A percentile compares a stretch with the other conserved stretches of the same genome.
Conservation (phyloP, 2,329 filamentous ascomycete species). For the Coniella vitis region DNA sequence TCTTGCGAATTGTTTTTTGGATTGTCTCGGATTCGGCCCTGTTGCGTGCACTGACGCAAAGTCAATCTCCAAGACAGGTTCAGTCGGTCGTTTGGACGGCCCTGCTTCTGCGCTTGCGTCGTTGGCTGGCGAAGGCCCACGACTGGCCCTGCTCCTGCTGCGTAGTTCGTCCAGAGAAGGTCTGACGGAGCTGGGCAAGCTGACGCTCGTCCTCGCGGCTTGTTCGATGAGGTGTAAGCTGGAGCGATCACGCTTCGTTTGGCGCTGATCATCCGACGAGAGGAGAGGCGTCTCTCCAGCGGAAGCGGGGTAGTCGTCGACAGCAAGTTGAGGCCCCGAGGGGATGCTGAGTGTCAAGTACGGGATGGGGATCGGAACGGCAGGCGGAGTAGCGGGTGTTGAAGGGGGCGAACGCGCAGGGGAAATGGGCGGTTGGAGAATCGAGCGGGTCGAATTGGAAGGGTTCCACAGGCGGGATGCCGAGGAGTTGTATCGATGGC, state of each 20-base stretch:
- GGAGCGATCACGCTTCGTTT: constrained; percentile 36
- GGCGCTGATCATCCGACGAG: constrained; percentile 42
- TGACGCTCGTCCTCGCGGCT: constrained; percentile 41
- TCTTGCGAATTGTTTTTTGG: neutral
- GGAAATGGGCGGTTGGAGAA: constrained; percentile 21
- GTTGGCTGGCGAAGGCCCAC: constrained; percentile 25
- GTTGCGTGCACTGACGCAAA: constrained; percentile 19
- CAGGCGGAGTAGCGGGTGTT: constrained; percentile 42
- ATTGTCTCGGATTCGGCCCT: constrained; percentile 1
- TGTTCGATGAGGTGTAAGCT: constrained; percentile 47
- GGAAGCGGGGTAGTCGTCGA: constrained; percentile 30
- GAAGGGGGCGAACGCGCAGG: constrained; percentile 40
- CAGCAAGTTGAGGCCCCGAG: constrained; percentile 25
- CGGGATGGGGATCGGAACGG: constrained; percentile 42
- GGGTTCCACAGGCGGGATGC: constrained; percentile 54
- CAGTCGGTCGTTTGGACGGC: constrained; percentile 6
- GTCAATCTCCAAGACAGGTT: constrained; percentile 17
- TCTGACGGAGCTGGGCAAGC: constrained; percentile 46
- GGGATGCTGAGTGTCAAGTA: constrained; percentile 36
- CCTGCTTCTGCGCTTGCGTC: constrained; percentile 17
- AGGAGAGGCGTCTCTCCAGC: constrained; percentile 46
- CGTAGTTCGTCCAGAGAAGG: constrained; percentile 47
- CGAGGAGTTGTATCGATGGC: constrained; percentile 31
- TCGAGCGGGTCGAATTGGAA: constrained; percentile 50
- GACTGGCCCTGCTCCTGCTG: constrained; percentile 20